Conservation (phyloP, 305 asterid genomes). For the Fraxinus platypoda region DNA sequence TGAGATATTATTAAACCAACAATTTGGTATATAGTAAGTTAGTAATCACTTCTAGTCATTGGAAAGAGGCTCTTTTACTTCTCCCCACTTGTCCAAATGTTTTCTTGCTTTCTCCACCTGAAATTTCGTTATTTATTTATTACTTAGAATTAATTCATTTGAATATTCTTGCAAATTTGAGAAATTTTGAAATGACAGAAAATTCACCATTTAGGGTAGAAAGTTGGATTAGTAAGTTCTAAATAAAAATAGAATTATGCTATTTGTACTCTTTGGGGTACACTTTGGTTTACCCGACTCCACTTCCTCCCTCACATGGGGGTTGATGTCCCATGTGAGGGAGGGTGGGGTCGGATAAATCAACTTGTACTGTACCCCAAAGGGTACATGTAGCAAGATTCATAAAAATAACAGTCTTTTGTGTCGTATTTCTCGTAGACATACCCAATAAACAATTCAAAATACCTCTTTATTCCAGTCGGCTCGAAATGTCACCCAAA, state of each 20-base stretch:
- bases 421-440: background rate
- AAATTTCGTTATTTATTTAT: background rate
- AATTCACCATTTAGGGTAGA: background rate
- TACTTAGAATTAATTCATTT: background rate
- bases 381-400: too few relatives aligned
- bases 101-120: slow-evolving; percentile 55
- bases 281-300: too few relatives aligned
- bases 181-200: background rate
- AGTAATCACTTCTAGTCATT: background rate
- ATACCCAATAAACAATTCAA: background rate
- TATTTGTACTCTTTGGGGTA: too few relatives aligned
- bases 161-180: background rate
- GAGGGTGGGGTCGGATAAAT: too few relatives aligned
- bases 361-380: too few relatives aligned
- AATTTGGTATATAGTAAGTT: too few relatives aligned
- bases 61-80: background rate
- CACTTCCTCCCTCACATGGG: too few relatives aligned
- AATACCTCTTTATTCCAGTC: slow-evolving; percentile 77
- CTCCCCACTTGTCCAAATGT: background rate
- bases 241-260: too few relatives aligned
- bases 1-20: background rate
- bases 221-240: background rate
- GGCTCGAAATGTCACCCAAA: slow-evolving; percentile 68
- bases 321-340: too few relatives aligned
- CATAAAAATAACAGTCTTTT: background rate